Base-by-base conservation (phyloP, 2,329 filamentous ascomycete species). In the Hypoxylon sp. region DNA sequence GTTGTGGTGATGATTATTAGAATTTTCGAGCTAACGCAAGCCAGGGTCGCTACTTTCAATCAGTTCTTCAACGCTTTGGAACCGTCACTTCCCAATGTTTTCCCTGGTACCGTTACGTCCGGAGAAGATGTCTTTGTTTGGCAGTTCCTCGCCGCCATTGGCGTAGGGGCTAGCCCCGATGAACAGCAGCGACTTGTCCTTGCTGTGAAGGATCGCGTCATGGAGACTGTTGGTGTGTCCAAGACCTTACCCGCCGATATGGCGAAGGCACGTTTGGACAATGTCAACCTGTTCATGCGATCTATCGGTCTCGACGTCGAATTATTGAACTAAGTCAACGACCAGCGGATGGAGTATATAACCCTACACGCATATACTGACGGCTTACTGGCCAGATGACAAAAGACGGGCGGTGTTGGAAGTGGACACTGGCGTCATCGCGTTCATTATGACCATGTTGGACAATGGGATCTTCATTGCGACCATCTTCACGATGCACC, bases 231-330 rank as follows among this genome's bases (percentile, higher is more conserved):
- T 10, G 83, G 86, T 28, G 87, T 97, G 54, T 91, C 92, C 72
- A 97, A 97, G 84, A 94, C 92, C 1, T 83, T 99, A 32, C 94
- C 95, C 17, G 85, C 89, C 15, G 91, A 95, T 59, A 92, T 98
- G 88, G 89, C 91, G 11, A 88, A 88, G 63, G 89, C 92, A 75
- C 89, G 94, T 62, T 83, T 97, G 60, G 90, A 91, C 61, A 97
- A 97, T 74, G 95, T 99, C 70, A 99, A 99, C 76, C 81, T 99
- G 58, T 99, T 99, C 78, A 97, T 99, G 94, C 91, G 93, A 74
- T 95, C 94, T 58, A 97, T 99, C 78, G 95, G 95, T n/a, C 85
- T 99, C 75, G 95, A 99, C 81, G 95, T 99, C 52, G 95, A 97
- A 71, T 79, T 90, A 53, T 78, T 88, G 64, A 77, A 80, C 61